Evolutionary conservation across 495 filamentous ascomycete species (phyloP).

Genomic region (Usnea hakonensis): DNA sequence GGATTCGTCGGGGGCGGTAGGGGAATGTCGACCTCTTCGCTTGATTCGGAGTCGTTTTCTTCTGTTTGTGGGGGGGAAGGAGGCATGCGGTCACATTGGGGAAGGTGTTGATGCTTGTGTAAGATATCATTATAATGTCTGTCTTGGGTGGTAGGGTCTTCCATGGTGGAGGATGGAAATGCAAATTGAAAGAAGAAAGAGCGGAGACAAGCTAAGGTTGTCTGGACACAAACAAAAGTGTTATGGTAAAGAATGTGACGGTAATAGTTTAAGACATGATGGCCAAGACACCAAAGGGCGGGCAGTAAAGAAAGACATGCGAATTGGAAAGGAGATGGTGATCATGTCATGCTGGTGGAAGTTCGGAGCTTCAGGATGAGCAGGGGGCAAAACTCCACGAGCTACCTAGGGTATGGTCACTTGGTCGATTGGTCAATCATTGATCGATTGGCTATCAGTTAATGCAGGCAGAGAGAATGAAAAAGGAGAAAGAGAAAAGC

Average conservation of each 20-base stretch:
- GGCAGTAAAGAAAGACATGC: background rate
- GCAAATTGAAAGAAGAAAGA: background rate
- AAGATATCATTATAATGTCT: slow-evolving; percentile 2
- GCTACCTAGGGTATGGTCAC: too few relatives aligned
- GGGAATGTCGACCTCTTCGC: slow-evolving; percentile 43
- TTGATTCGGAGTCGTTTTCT: slow-evolving; percentile 24
- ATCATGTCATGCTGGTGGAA: background rate
- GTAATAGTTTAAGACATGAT: too few relatives aligned
- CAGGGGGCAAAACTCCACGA: background rate
- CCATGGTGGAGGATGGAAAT: slow-evolving; percentile 13
- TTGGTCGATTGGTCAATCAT: too few relatives aligned
- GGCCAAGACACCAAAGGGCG: background rate
- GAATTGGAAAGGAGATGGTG: background rate
- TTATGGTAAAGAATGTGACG: too few relatives aligned
- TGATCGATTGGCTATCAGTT: too few relatives aligned
- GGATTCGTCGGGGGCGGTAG: slow-evolving; percentile 62
- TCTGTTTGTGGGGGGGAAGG: slow-evolving; percentile 28
- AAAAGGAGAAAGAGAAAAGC: too few relatives aligned
- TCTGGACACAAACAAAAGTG: too few relatives aligned
- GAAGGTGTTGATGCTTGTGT: slow-evolving; percentile 23
- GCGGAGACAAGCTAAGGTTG: too few relatives aligned
- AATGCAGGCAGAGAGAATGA: too few relatives aligned
- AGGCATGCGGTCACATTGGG: slow-evolving; percentile 18
- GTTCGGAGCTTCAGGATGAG: background rate
- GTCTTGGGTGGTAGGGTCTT: slow-evolving; percentile 22